These are phyloP conservation scores for Nakaseomyces bracarensis DNA, from an alignment of 1,139 yeast genomes.

Conservation along the genomic window DNA sequence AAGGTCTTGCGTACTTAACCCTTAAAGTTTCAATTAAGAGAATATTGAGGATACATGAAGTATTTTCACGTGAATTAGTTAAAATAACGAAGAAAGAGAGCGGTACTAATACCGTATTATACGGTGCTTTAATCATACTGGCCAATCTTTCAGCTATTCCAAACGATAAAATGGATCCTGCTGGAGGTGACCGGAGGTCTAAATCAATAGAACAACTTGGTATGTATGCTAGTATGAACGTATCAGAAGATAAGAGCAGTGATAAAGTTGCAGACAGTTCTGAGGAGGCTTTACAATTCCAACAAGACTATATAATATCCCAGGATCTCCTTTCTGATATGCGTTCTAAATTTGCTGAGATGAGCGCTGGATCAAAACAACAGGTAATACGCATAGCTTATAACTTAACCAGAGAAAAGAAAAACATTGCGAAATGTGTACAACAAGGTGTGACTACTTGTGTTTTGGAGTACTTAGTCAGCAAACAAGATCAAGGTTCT, in stretches of 20 bases:
- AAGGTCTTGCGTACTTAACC: slow-evolving; percentile 30
- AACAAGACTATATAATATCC: slow-evolving; percentile 18
- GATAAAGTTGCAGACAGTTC: slow-evolving; percentile 16
- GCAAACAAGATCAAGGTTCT: slow-evolving; percentile 13
- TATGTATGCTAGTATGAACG: slow-evolving; percentile 20
- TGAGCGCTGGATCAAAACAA: slow-evolving; percentile 21
- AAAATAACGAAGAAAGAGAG: slow-evolving; percentile 7
- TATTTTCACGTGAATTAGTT: slow-evolving; percentile 16
- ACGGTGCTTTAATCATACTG: slow-evolving; percentile 25
- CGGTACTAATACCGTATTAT: slow-evolving; percentile 12
- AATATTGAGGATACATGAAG: slow-evolving; percentile 17
- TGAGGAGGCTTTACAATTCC: slow-evolving; percentile 21
- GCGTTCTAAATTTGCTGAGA: slow-evolving; percentile 12
- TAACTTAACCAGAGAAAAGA: slow-evolving; percentile 21
- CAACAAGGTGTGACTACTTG: slow-evolving; percentile 26
- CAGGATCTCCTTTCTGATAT: slow-evolving; percentile 20
- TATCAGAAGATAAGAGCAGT: slow-evolving; percentile 11
- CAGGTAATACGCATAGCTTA: slow-evolving; percentile 26
- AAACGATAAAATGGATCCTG: slow-evolving; percentile 12
- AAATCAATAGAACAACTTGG: slow-evolving; percentile 20
- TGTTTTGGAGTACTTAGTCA: slow-evolving; percentile 22
- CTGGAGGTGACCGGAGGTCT: slow-evolving; percentile 7
- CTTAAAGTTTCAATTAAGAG: slow-evolving; percentile 24
- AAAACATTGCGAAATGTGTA: slow-evolving; percentile 18
- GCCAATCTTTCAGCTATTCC: slow-evolving; percentile 25